Evolutionary conservation across 2,329 filamentous ascomycete genomes (phyloP).

Genomic region (Lachnellula arida): DNA sequence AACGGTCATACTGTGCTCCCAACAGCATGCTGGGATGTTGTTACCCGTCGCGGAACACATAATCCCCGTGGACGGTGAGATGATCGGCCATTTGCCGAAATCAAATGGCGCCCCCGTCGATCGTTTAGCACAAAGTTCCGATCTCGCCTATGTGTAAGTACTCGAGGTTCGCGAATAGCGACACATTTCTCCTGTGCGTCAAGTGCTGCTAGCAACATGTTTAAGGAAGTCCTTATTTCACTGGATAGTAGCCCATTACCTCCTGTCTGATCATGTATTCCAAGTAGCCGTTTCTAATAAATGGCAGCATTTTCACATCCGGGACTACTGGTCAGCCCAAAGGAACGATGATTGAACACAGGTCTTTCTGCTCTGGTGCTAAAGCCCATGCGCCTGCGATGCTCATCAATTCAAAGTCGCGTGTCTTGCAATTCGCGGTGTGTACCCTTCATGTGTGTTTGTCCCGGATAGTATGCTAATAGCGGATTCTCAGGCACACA

Average conservation of each 20-base stretch:
- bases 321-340: slow-evolving; percentile 25
- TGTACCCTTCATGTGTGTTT: background rate
- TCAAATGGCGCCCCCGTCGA: background rate
- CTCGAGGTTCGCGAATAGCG: background rate
- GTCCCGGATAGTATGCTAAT: background rate
- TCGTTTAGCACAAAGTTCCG: background rate
- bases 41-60: background rate
- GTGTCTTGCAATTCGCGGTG: slow-evolving; percentile 18
- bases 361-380: slow-evolving; percentile 8
- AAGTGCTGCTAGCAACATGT: background rate
- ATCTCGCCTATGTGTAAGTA: slow-evolving; percentile 10
- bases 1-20: slow-evolving; percentile 10
- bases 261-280: background rate
- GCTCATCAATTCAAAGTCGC: slow-evolving; percentile 1
- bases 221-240: background rate
- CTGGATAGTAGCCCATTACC: background rate
- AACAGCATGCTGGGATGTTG: background rate
- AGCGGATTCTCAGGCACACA: slow-evolving; percentile 6
- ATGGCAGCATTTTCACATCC: slow-evolving; percentile 18
- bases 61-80: background rate
- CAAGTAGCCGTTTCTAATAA: background rate
- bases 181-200: background rate
- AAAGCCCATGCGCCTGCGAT: slow-evolving; percentile 4
- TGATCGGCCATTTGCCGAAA: background rate
- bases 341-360: slow-evolving; percentile 15